Base-by-base conservation (phyloP, 805 yeast genomes). In the Sungouiozyma ichnusensis region DNA sequence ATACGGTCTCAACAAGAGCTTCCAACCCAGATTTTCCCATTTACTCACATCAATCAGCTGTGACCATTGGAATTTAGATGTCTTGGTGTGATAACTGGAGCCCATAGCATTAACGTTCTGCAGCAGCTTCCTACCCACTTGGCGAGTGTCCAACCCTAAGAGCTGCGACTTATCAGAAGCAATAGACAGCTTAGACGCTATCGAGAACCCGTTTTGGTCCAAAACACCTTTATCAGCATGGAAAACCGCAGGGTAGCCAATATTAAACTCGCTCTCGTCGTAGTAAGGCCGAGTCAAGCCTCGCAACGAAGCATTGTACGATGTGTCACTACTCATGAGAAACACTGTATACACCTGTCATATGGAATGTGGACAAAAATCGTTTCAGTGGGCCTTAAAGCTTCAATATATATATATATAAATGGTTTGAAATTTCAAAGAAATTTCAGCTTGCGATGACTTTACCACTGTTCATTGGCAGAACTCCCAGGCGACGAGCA, bases 1-100 rank as follows among this genome's bases (percentile, higher is more conserved):
- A 64, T 92, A 90, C 48, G 79, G 81, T 48, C 76, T 76, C 39
- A 79, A 53, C 46, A 85, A 76, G 36, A 82, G 76, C 56, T 72
- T 68, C 18, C 77, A 61, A 45, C 86, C 67, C 34, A 81, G 57
- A 47, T 77, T 84, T 40, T 68, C 68, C 52, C 83, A 61, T 54
- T 78, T 77, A 48, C 66, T 66, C 47, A 69, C 51, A 51, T 81
- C 85, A 45, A 82, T 69, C 49, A 80, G 76, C 57, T 82, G 90
- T 42, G 64, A 69, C 56, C 81, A 69, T 54, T 80, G 87, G 9
- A 24, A 24, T 24, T 24, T 24, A 11, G 29, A 11, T 7, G 29
- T 24, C 29, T 6, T 11, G 11, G 29, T 11, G 11, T 24, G 29
- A 11, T 24, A 24, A 24, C 29, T 24, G 29, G 29, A 24, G 11